Evolutionary conservation across 2,329 filamentous ascomycete species (phyloP), one percentile per base, ranked within the genome.

Genomic region (Aspergillus sp.): DNA sequence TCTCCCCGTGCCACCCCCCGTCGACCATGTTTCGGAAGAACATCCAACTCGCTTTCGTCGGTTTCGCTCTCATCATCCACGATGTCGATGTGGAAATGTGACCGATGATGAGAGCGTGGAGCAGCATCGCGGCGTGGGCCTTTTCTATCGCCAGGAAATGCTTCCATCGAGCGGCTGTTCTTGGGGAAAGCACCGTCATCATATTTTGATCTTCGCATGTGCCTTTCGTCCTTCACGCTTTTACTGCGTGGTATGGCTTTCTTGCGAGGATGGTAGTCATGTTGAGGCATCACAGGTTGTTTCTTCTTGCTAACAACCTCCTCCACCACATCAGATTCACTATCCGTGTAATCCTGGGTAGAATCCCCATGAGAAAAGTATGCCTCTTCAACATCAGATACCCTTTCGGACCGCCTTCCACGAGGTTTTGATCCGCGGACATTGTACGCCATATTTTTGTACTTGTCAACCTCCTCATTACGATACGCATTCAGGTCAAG

Each of bases 21-120:
- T 39, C 63, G 58, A 51, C 70, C 66, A 34, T 65, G 67, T 56
- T 67, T 66, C 15, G 68, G 66, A 42, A 74, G 66, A 27, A 75
- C 69, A 33, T 59, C 61, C 34, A 63, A 56, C 39, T 74, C 54
- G 45, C 46, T 48, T 11, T 47, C 44, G 8, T 51, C 49, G 22
- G 22, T 47, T 30, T 42, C 39, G 20, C 51, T 51, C 27, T 50
- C 45, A 50, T 51, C 64, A 7, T 71, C 65, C 3, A 30, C 52
- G 1, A 58, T 13, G 8, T 62, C 61, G 7, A 57, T 54, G 22
- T 61, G 61, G 19, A 60, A 60, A 41, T 59, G 60, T 50, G 57
- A 54, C 39, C 54, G 50, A 17, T 62, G 61, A 1, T 30, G 61
- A 11, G 47, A 33, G 3, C 47, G 58, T 19, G 63, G 56, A 19